Conservation (phyloP, 129 eudicot species). For the Escallonia herrerae region DNA sequence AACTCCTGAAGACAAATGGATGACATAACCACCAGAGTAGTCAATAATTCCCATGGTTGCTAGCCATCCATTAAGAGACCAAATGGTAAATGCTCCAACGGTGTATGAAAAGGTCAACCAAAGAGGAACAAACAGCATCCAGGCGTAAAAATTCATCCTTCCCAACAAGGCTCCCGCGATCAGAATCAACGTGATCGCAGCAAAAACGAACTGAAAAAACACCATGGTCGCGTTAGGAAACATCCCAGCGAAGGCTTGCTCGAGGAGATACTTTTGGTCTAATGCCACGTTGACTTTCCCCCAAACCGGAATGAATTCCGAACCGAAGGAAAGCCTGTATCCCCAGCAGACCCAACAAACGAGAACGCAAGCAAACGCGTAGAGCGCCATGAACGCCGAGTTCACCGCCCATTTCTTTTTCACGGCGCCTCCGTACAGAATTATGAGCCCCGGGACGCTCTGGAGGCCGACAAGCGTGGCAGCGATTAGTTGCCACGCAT, state of each 20-base stretch:
- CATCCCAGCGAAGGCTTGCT: constrained; percentile 21
- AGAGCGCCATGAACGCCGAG: constrained; percentile 43
- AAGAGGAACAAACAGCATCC: constrained; percentile 48
- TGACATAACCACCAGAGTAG: constrained; percentile 48
- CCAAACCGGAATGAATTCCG: constrained; percentile 29
- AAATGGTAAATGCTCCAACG: constrained; percentile 32
- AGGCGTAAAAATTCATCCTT: constrained; percentile 40
- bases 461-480: constrained; percentile 40
- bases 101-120: constrained; percentile 48
- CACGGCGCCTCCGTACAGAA: constrained; percentile 38
- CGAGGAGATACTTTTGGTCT: constrained; percentile 29
- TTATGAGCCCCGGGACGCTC: constrained; percentile 39
- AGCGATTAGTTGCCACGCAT: constrained; percentile 41
- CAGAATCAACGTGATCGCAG: constrained; percentile 33
- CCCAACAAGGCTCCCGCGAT: constrained; percentile 45
- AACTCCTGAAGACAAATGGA: constrained; percentile 44
- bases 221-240: constrained; percentile 45
- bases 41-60: constrained; percentile 27
- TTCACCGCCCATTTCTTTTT: constrained; percentile 44
- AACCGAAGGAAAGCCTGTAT: constrained; percentile 29
- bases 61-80: constrained; percentile 34
- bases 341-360: constrained; percentile 51
- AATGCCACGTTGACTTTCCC: constrained; percentile 29
- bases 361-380: constrained; percentile 37
- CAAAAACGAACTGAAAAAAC: constrained; percentile 39